Percentiles rank a stretch among this genome's conserved stretches.
These are phyloP conservation scores for Aspergillus spinulosporus DNA, from an alignment of 2,329 filamentous ascomycete species.

Conservation along the genomic window DNA sequence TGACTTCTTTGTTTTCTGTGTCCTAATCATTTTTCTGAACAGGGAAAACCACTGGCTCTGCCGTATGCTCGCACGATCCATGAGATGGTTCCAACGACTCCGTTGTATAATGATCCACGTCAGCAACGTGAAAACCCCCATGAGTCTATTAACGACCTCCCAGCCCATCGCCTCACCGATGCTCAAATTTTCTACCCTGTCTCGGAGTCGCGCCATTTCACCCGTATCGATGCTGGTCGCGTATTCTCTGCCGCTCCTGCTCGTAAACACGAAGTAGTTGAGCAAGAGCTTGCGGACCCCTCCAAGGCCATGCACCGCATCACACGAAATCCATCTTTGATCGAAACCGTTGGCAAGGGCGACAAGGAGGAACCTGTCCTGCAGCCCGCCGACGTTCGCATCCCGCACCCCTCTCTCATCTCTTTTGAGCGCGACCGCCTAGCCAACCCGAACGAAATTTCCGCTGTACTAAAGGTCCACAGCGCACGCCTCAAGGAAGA, in stretches of 20 bases:
- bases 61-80: slow-evolving; percentile 77
- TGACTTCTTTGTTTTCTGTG: neutral
- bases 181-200: slow-evolving; percentile 63
- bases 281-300: slow-evolving; percentile 33
- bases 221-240: slow-evolving; percentile 64
- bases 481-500: slow-evolving; percentile 45
- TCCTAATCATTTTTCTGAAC: slow-evolving; percentile 4
- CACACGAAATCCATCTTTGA: slow-evolving; percentile 32
- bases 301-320: slow-evolving; percentile 32
- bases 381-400: slow-evolving; percentile 63
- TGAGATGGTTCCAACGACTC: slow-evolving; percentile 75
- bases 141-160: slow-evolving; percentile 65
- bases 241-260: slow-evolving; percentile 55
- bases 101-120: slow-evolving; percentile 36
- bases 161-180: slow-evolving; percentile 56
- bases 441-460: slow-evolving; percentile 36
- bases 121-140: slow-evolving; percentile 48
- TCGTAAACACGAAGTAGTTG: slow-evolving; percentile 28
- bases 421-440: slow-evolving; percentile 49
- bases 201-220: slow-evolving; percentile 64
- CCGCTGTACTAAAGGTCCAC: slow-evolving; percentile 41
- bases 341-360: slow-evolving; percentile 47
- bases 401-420: slow-evolving; percentile 63
- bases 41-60: slow-evolving; percentile 71
- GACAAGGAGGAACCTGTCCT: slow-evolving; percentile 51